Evolutionary conservation across 768 basidiomycete species (phyloP).

Genomic region (Leucosporidium creatinivorum): DNA sequence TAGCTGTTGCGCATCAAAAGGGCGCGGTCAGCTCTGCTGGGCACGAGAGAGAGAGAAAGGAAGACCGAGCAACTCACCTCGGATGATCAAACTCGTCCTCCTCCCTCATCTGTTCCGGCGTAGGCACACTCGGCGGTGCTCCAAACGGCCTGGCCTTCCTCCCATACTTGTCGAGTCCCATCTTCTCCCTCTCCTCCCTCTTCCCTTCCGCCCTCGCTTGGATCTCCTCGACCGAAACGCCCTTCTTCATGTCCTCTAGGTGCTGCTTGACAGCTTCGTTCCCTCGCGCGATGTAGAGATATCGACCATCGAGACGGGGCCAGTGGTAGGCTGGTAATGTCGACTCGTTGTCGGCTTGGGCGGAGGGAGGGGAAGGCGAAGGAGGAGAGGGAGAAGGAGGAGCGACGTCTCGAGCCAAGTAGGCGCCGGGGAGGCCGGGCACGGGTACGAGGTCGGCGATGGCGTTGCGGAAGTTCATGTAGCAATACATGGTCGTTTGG

Average conservation of each 20-base stretch:
- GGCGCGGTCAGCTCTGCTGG: background rate
- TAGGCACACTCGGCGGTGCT: too few relatives aligned
- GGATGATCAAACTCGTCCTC: conserved; percentile 9
- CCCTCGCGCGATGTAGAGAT: conserved; percentile 25
- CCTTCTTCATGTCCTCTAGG: background rate
- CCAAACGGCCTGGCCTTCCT: conserved; percentile 1
- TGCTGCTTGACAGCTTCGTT: conserved; percentile 1
- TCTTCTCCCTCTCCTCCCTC: background rate
- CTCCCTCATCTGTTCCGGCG: background rate
- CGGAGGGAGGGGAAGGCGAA: background rate
- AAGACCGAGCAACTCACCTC: conserved; percentile 2
- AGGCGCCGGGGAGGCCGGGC: conserved; percentile 18
- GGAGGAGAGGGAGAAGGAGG: background rate
- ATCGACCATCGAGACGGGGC: conserved; percentile 25
- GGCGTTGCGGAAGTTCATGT: conserved; percentile 29
- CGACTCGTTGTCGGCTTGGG: background rate
- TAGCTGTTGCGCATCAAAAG: background rate
- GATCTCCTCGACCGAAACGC: conserved; percentile 1
- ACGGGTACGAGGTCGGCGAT: conserved; percentile 21
- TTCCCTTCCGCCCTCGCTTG: conserved; percentile 2
- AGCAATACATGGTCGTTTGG: conserved; percentile 16
- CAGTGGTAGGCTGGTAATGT: conserved; percentile 19
- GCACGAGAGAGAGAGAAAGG: background rate
- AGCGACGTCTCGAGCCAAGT: conserved; percentile 21
- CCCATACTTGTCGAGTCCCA: background rate